A percentile compares a stretch with the other conserved stretches of the same genome.
Evolutionary conservation across 768 basidiomycete genomes (phyloP).

Genomic region (Chalciporus chontae): DNA sequence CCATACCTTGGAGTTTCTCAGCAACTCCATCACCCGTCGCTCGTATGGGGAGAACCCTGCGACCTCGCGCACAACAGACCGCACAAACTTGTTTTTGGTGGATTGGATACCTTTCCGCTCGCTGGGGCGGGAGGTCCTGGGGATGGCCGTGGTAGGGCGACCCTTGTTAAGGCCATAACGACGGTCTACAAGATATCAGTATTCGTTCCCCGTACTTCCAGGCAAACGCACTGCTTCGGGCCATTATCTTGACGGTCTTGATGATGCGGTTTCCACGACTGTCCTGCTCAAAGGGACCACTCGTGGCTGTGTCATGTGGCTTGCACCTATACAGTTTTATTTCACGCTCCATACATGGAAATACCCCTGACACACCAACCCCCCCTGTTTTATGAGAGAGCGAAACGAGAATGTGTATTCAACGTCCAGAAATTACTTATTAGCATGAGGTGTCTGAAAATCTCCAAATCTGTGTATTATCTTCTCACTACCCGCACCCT

Average conservation of each 20-base stretch:
- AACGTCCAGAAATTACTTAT: constrained; percentile 7
- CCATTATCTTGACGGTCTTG: constrained; percentile 68
- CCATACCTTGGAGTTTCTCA: constrained; percentile 94
- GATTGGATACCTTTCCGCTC: constrained; percentile 92
- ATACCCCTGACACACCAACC: constrained; percentile 5
- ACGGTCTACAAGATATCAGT: constrained; percentile 54
- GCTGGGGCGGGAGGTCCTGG: constrained; percentile 71
- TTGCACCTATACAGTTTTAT: constrained; percentile 57
- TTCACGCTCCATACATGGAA: constrained; percentile 23
- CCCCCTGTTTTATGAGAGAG: neutral
- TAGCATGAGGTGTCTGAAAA: constrained; percentile 5
- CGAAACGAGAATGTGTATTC: neutral
- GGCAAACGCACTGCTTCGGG: constrained; percentile 63
- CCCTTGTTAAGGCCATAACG: constrained; percentile 86
- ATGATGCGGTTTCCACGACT: constrained; percentile 27
- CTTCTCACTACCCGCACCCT: constrained; percentile 53
- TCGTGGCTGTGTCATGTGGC: constrained; percentile 48
- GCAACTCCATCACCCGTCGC: constrained; percentile 94
- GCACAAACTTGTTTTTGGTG: constrained; percentile 90
- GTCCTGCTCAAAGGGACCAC: constrained; percentile 19
- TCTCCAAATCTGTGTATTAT: constrained; percentile 27
- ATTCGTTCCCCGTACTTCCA: neutral
- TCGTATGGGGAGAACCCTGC: constrained; percentile 97
- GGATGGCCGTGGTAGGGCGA: constrained; percentile 82
- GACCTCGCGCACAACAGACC: constrained; percentile 92